Conservation (phyloP, 2,329 filamentous ascomycete species). For the Apiospora pterosperma region DNA sequence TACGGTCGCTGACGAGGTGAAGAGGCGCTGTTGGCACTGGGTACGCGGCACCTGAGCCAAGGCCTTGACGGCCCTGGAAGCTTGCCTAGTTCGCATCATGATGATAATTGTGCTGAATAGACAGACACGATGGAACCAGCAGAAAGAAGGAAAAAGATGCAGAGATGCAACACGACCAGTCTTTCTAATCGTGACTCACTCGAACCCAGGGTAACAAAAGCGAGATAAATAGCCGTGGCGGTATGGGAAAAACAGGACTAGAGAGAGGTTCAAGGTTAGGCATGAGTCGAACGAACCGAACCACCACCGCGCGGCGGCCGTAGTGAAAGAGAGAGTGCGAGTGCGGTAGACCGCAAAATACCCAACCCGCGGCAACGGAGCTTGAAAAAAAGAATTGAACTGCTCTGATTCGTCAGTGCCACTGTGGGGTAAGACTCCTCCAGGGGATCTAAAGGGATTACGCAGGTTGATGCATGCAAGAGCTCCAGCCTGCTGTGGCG, state of each 20-base stretch:
- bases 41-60: conserved; percentile 34
- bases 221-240: background rate
- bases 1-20: conserved; percentile 37
- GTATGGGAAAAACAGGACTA: background rate
- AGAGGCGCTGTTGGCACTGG: conserved; percentile 27
- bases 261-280: too few relatives aligned
- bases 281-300: background rate
- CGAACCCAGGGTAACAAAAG: background rate
- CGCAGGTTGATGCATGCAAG: background rate
- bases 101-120: conserved; percentile 12
- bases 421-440: background rate
- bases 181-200: background rate
- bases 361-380: background rate
- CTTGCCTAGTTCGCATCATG: conserved; percentile 50
- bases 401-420: background rate
- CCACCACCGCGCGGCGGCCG: background rate
- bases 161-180: background rate
- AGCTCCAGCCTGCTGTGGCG: background rate
- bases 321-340: background rate
- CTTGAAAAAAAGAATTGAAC: background rate
- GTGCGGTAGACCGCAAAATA: background rate
- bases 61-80: conserved; percentile 44
- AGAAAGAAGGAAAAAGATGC: background rate
- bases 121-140: conserved; percentile 1
- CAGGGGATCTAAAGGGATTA: background rate